Percentiles rank a stretch among this genome's conserved stretches.
These are phyloP conservation scores for Lecanicillium sp. DNA, from an alignment of 2,329 filamentous ascomycete genomes.

Conservation along the genomic window DNA sequence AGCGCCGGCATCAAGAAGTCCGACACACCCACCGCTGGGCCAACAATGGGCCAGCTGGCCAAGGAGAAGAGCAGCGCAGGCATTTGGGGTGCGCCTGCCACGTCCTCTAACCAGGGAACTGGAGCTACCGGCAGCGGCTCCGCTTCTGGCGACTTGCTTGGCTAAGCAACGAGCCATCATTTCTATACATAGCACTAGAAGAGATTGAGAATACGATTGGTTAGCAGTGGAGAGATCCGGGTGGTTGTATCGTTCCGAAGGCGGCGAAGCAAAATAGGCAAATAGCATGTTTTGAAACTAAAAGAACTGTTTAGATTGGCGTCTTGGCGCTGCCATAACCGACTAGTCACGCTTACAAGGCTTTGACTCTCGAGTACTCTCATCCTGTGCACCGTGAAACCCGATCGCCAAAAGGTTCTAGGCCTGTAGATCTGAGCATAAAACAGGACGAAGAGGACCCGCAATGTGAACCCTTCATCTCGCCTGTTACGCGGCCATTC, in stretches of 20 bases:
- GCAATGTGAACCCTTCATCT: no score
- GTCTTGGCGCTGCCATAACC: slow-evolving; percentile 32
- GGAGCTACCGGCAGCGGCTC: slow-evolving; percentile 24
- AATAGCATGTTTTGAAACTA: slow-evolving; percentile 4
- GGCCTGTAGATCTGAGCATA: background rate
- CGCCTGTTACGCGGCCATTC: no score
- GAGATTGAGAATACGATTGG: background rate
- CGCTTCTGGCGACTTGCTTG: slow-evolving; percentile 40
- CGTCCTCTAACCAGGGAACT: slow-evolving; percentile 24
- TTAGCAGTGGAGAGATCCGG: slow-evolving; percentile 4
- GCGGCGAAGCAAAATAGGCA: slow-evolving; percentile 2
- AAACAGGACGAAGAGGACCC: background rate
- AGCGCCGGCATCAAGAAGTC: slow-evolving; percentile 70
- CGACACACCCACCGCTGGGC: slow-evolving; percentile 50
- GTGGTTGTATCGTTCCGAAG: background rate
- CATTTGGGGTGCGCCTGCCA: slow-evolving; percentile 72
- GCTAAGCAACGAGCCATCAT: slow-evolving; percentile 19
- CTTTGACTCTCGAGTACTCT: no score
- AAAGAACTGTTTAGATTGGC: slow-evolving; percentile 26
- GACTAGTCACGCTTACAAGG: slow-evolving; percentile 16
- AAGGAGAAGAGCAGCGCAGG: slow-evolving; percentile 95
- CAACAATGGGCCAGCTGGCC: slow-evolving; percentile 87
- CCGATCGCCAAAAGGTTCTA: background rate
- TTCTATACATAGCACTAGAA: background rate
- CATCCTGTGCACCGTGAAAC: background rate